Conservation (phyloP, 169 alveolate genomes). For the Cyclospora cayetanensis region DNA sequence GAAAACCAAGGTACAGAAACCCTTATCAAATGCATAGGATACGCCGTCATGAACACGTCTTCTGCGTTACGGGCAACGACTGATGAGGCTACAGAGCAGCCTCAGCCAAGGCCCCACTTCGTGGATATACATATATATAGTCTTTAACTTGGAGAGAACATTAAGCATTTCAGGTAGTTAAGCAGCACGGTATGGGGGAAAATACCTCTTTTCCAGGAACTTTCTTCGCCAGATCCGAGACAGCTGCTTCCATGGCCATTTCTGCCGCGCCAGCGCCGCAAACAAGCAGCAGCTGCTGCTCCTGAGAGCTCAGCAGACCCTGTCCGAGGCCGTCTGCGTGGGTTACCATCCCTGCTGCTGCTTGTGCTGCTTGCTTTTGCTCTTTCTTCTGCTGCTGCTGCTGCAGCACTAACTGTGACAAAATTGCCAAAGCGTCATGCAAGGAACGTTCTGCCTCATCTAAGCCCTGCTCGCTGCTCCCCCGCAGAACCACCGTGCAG, state of each 20-base stretch:
- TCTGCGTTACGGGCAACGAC: too few species aligned
- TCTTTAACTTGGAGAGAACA: not conserved
- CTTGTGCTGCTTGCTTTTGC: not conserved
- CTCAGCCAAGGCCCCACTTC: too few species aligned
- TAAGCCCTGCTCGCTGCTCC: slow-evolving; percentile 98
- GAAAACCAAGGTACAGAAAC: too few species aligned
- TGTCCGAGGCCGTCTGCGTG: slow-evolving; percentile 66
- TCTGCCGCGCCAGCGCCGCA: slow-evolving; percentile 99
- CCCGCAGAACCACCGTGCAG: slow-evolving; percentile 97
- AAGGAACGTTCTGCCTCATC: slow-evolving; percentile 99
- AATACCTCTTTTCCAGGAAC: slow-evolving; percentile 92
- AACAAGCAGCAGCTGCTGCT: slow-evolving; percentile 89
- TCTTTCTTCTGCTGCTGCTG: slow-evolving; percentile 48
- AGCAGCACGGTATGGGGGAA: not conserved
- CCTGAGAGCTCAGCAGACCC: not conserved
- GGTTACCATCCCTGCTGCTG: slow-evolving; percentile 84
- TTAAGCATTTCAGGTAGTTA: not conserved
- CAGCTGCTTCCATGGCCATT: slow-evolving; percentile 98
- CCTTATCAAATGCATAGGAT: too few species aligned
- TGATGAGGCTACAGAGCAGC: too few species aligned
- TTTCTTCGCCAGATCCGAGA: slow-evolving; percentile 93
- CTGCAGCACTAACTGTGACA: slow-evolving; percentile 83
- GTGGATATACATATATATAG: not conserved
- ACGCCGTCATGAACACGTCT: too few species aligned
- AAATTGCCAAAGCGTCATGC: slow-evolving; percentile 99